Conservation (phyloP, 345 rosid genomes). For the Salix brachista region DNA sequence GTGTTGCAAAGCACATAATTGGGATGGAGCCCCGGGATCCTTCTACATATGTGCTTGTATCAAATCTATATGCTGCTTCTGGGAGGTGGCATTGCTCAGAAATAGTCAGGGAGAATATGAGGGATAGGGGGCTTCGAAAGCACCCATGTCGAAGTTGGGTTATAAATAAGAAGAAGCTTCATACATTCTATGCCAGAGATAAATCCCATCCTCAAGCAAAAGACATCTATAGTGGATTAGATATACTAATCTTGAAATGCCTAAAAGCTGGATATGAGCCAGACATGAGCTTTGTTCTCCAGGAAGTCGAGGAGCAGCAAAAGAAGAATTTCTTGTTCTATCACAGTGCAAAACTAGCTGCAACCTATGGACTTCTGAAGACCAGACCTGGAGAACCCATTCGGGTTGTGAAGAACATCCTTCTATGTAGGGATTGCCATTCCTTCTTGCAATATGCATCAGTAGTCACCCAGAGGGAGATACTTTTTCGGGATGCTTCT, state of each 20-base stretch:
- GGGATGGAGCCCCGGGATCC: slow-evolving; percentile 54
- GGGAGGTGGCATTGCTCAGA: slow-evolving; percentile 85
- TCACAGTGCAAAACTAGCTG: slow-evolving; percentile 86
- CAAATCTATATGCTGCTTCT: slow-evolving; percentile 84
- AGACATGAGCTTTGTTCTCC: slow-evolving; percentile 81
- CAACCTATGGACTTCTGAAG: slow-evolving; percentile 65
- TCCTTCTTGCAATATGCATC: slow-evolving; percentile 59
- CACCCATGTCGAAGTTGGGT: slow-evolving; percentile 80
- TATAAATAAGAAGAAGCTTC: slow-evolving; percentile 51
- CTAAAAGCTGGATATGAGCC: slow-evolving; percentile 67
- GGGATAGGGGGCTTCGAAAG: slow-evolving; percentile 51
- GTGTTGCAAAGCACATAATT: slow-evolving; percentile 51
- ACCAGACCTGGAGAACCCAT: slow-evolving; percentile 45
- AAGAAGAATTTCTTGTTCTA: slow-evolving; percentile 73
- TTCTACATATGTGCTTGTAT: slow-evolving; percentile 59
- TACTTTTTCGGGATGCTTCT: slow-evolving; percentile 65
- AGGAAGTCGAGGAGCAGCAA: slow-evolving; percentile 80
- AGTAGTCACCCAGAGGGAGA: slow-evolving; percentile 49
- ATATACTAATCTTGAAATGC: slow-evolving; percentile 68
- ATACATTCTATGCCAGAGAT: slow-evolving; percentile 66
- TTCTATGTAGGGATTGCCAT: slow-evolving; percentile 82
- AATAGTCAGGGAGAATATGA: slow-evolving; percentile 60
- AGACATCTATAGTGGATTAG: slow-evolving; percentile 68
- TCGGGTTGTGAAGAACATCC: slow-evolving; percentile 63
- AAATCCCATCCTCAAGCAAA: slow-evolving; percentile 56